phyloP scores from a whole-genome alignment of 495 filamentous ascomycete genomes.

The Neurospora tetrasperma region DNA sequence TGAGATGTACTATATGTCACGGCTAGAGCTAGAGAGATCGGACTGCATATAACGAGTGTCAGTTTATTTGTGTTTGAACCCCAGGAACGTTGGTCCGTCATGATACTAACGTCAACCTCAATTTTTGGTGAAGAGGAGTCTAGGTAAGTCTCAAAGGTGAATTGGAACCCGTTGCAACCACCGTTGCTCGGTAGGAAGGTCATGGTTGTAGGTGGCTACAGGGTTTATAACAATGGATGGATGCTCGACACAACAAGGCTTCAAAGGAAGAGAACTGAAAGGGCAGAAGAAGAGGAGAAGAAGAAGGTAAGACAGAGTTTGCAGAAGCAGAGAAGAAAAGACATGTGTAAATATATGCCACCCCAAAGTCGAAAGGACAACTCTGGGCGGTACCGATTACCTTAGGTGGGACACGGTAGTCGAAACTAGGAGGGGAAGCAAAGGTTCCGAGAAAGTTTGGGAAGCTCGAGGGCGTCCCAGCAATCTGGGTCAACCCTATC shows the following conservation, averaged over 20 bases:
- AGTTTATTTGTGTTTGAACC: not conserved
- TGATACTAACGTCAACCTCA: constrained; percentile 23
- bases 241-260: not conserved
- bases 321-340: not conserved
- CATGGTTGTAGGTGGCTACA: not conserved
- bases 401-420: not conserved
- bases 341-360: not conserved
- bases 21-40: not conserved
- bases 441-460: not conserved
- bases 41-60: not conserved
- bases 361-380: not conserved
- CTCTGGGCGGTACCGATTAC: not conserved
- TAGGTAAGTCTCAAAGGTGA: constrained; percentile 26
- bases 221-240: not conserved
- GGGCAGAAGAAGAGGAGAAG: not conserved
- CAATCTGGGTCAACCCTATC: constrained; percentile 12
- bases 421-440: not conserved
- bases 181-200: constrained; percentile 2
- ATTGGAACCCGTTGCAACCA: constrained; percentile 17
- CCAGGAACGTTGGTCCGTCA: not conserved
- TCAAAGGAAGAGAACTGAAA: not conserved
- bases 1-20: constrained; percentile 11
- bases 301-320: not conserved
- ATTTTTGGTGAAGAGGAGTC: constrained; percentile 14
- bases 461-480: constrained; percentile 7